phyloP scores from a whole-genome alignment of 495 filamentous ascomycete genomes.

The Talaromyces thailandensis region DNA sequence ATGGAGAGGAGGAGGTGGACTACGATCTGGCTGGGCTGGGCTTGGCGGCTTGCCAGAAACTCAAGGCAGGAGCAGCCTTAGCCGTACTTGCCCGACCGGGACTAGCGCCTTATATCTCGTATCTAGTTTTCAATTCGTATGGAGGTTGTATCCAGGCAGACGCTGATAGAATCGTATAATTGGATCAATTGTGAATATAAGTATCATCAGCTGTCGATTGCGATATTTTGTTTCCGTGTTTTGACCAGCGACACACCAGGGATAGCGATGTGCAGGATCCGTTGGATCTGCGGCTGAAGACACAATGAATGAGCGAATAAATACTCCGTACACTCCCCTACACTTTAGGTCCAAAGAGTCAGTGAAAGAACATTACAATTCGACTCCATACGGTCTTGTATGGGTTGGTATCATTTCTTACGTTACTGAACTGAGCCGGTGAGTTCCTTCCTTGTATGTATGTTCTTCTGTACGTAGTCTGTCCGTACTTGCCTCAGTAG shows the following conservation, averaged over 20 bases:
- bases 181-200: background rate
- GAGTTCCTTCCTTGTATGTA: background rate
- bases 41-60: background rate
- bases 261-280: background rate
- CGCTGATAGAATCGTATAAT: background rate
- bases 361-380: background rate
- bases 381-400: background rate
- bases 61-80: background rate
- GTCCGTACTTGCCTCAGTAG: background rate
- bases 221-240: background rate
- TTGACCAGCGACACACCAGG: background rate
- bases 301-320: background rate
- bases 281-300: background rate
- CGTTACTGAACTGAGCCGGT: background rate
- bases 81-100: background rate
- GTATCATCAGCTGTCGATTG: background rate
- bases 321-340: background rate
- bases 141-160: too few relatives aligned
- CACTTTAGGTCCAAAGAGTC: too few relatives aligned
- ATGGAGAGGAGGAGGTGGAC: background rate
- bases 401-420: background rate
- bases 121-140: too few relatives aligned
- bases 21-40: slow-evolving; percentile 1
- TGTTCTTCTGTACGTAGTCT: too few relatives aligned
- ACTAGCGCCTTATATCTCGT: background rate